Conservation (phyloP, 2,329 filamentous ascomycete genomes). For the Neurospora crassa region DNA sequence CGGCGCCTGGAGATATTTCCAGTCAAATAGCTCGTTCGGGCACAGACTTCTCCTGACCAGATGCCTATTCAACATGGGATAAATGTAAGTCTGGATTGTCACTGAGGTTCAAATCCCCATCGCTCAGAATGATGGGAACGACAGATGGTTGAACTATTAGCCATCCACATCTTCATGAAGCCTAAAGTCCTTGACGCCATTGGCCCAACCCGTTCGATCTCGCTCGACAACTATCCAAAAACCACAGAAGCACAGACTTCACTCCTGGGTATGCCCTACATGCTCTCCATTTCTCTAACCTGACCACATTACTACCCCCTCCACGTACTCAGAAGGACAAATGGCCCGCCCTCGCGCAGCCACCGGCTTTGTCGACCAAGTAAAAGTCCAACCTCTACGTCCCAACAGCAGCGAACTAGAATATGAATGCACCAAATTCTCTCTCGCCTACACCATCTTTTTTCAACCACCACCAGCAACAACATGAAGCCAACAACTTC, state of each 20-base stretch:
- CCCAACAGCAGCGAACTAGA: constrained; percentile 13
- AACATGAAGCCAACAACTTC: constrained; percentile 14
- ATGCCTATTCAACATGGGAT: constrained; percentile 25
- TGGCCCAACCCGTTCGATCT: constrained; percentile 19
- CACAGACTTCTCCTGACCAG: constrained; percentile 21
- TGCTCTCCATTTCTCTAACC: neutral
- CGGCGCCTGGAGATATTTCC: constrained; percentile 20
- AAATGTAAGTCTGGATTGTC: constrained; percentile 13
- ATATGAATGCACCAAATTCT: constrained; percentile 25
- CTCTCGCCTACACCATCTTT: constrained; percentile 19
- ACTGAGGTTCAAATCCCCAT: no score
- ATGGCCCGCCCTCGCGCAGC: constrained; percentile 23
- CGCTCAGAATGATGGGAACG: no score
- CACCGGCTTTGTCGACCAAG: constrained; percentile 22
- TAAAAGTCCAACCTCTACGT: constrained; percentile 4
- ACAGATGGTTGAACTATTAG: constrained; percentile 23
- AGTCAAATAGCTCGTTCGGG: constrained; percentile 19
- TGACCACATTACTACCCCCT: neutral
- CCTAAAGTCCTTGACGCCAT: constrained; percentile 23
- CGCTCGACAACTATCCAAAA: constrained; percentile 19
- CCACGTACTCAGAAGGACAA: constrained; percentile 12
- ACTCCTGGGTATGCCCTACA: constrained; percentile 16
- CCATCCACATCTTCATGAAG: constrained; percentile 23
- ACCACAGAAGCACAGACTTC: constrained; percentile 21
- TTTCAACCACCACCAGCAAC: constrained; percentile 10